These are phyloP conservation scores for Blastobotrys elegans DNA, from an alignment of 1,139 yeast genomes.

Conservation along the genomic window DNA sequence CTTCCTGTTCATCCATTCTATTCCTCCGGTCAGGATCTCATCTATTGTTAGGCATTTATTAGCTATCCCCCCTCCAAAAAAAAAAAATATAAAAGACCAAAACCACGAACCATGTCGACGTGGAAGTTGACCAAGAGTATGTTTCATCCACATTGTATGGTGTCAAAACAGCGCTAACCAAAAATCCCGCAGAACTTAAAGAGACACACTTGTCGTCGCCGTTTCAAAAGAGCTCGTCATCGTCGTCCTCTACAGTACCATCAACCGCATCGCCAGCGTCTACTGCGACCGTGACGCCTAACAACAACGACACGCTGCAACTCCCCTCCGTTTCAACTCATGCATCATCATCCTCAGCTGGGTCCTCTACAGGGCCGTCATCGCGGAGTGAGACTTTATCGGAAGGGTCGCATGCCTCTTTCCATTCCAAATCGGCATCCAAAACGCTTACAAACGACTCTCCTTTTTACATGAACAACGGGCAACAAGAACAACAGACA, in stretches of 20 bases:
- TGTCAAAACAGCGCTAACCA: neutral
- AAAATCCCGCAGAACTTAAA: constrained; percentile 32
- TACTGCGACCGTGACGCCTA: neutral
- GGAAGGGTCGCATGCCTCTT: neutral
- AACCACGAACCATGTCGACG: constrained; percentile 12
- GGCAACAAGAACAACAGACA: neutral
- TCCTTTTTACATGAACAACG: neutral
- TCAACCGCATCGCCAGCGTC: neutral
- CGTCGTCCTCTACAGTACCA: neutral
- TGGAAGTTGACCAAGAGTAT: constrained; percentile 13
- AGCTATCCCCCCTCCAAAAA: too few relatives aligned
- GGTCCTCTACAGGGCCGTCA: constrained; percentile 1
- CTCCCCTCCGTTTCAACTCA: constrained; percentile 8
- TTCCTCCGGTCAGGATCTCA: too few relatives aligned
- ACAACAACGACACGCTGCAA: neutral
- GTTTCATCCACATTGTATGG: neutral
- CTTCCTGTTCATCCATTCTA: too few relatives aligned
- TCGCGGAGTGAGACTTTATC: constrained; percentile 6
- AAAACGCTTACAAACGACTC: constrained; percentile 7
- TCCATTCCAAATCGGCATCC: constrained; percentile 2
- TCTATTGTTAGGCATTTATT: too few relatives aligned
- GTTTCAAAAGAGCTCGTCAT: constrained; percentile 5
- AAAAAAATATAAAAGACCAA: neutral
- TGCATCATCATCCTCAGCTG: constrained; percentile 1
- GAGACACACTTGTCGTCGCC: constrained; percentile 36